These are phyloP conservation scores for Dianthus caryophyllus DNA, from an alignment of 148 eudicot genomes.

Conservation along the genomic window DNA sequence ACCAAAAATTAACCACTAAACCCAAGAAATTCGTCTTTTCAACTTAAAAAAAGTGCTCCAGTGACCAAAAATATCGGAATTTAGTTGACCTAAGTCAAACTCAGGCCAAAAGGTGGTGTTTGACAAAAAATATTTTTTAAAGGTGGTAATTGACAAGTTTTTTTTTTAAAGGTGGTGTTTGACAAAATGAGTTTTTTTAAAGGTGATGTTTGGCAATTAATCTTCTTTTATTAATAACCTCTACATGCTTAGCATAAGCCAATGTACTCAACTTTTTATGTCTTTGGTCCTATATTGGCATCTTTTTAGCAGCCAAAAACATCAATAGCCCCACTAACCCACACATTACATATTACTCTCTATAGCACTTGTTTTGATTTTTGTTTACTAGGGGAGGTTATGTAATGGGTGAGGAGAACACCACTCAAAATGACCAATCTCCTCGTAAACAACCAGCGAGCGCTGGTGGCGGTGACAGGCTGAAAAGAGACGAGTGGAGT, in stretches of 20 bases:
- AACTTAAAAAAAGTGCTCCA: no score
- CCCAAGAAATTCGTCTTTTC: no score
- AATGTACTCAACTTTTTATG: conserved; percentile 17
- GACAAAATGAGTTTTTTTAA: no score
- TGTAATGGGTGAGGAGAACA: conserved; percentile 22
- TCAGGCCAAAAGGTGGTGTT: no score
- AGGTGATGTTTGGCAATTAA: no score
- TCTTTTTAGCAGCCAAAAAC: conserved; percentile 18
- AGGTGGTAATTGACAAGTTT: no score
- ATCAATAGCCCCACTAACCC: conserved; percentile 23
- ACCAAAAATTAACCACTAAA: no score
- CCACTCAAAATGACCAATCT: conserved; percentile 29
- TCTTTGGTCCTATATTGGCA: conserved; percentile 26
- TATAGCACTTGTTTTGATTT: no score
- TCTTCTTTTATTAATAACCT: conserved; percentile 19
- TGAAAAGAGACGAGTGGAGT: conserved; percentile 92
- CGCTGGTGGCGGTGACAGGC: conserved; percentile 38
- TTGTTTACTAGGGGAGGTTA: neutral
- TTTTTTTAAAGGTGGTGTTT: no score
- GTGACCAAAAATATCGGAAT: no score
- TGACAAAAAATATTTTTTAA: no score
- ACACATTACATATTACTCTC: conserved; percentile 25
- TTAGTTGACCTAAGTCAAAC: no score
- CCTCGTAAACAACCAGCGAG: conserved; percentile 29
- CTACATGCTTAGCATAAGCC: conserved; percentile 34